phyloP scores from a whole-genome alignment of 768 basidiomycete species.

The Auriculariales sp. region DNA sequence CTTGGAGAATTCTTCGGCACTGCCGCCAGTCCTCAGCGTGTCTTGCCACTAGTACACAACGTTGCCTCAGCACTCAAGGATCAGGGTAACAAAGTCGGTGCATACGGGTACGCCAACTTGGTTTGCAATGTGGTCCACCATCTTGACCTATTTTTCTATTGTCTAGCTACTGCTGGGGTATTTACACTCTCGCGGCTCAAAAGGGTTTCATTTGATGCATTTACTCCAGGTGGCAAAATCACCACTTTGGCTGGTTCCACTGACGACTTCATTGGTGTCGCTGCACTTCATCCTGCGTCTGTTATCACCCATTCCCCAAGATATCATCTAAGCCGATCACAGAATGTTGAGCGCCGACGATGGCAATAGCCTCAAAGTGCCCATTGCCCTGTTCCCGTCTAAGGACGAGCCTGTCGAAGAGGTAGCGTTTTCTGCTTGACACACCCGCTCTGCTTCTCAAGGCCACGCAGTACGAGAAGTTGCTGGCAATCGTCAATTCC shows the following conservation, averaged over 20 bases:
- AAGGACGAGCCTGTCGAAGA: conserved; percentile 42
- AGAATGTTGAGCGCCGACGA: conserved; percentile 41
- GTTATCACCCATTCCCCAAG: conserved; percentile 9
- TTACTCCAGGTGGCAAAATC: conserved; percentile 33
- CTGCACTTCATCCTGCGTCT: conserved; percentile 45
- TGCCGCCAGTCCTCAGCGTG: conserved; percentile 27
- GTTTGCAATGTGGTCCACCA: no score
- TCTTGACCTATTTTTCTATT: no score
- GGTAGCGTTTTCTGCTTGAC: conserved; percentile 18
- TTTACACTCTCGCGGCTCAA: conserved; percentile 3
- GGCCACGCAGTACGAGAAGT: conserved; percentile 29
- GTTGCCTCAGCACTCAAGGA: conserved; percentile 29
- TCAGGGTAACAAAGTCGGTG: conserved; percentile 30
- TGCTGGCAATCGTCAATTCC: conserved; percentile 29
- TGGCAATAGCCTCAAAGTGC: conserved; percentile 33
- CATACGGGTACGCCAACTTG: no score
- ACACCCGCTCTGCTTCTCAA: neutral
- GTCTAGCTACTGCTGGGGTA: conserved; percentile 35
- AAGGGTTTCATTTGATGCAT: neutral
- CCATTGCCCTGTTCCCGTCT: conserved; percentile 41
- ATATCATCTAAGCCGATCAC: neutral
- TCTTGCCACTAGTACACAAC: conserved; percentile 24
- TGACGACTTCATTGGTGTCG: conserved; percentile 29
- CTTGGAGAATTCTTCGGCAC: conserved; percentile 45
- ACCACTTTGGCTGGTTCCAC: conserved; percentile 23